Base-by-base conservation (phyloP, 2,329 filamentous ascomycete genomes). In the Alternaria consortialis region DNA sequence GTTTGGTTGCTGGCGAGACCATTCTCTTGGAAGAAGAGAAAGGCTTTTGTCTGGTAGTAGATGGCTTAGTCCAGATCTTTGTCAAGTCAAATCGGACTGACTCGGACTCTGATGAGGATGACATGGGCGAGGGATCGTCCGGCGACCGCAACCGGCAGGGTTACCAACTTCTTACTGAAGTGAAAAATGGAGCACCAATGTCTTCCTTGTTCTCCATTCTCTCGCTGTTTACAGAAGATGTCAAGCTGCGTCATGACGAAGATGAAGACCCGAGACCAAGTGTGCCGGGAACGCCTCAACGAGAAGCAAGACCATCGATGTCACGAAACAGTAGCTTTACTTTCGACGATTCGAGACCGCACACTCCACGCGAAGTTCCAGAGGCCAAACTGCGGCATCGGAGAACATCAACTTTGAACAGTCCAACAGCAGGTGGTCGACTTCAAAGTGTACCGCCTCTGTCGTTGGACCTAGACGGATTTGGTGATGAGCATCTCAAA, bases 121-220 rank as follows among this genome's bases (percentile, higher is more conserved):
- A 80, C 31, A 85, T 84, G n/a, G 83, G 85, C 9, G 69, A 63
- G 7, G 63, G 53, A 7, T 65, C 69, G 5, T 65, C 73, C 5
- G 71, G 64, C 15, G 90, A 91, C n/a, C 90, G 85, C 5, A 87
- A 87, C 36, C 89, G 92, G 58, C 93, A 97, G 75, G 92, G 91
- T 32, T 99, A 99, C 73, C 95, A 98, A 76, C 85, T 99, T 39
- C 84, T 99, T 55, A 99, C 95, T 0, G 96, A 99, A 79, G 94
- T 99, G 54, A 96, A 95, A 73, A 99, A 99, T 72, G 95, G 95
- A 13, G 94, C 95, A 1, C 94, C 96, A 1, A 97, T 99, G 94
- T 99, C 95, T 5, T 99, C 95, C 0, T 81, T 99, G 2, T 99
- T 99, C 79, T 98, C 95, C 1, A 97, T 99, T 68, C 88, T 99